Evolutionary conservation across 768 basidiomycete genomes (phyloP).

Genomic region (Mycena alexandri): DNA sequence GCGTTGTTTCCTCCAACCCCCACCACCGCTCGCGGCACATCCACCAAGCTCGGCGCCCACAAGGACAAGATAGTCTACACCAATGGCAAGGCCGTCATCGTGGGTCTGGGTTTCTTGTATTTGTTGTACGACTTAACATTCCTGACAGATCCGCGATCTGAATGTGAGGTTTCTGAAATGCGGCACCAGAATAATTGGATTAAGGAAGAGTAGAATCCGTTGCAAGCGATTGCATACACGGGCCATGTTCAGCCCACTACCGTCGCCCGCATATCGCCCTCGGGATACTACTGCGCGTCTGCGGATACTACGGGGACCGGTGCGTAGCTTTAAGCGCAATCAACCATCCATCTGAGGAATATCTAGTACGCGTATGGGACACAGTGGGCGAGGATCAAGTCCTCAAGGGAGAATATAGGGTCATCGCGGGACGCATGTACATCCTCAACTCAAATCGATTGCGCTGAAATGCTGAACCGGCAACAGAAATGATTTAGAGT

Average conservation of each 20-base stretch:
- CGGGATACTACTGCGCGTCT: slow-evolving; percentile 96
- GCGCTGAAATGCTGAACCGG: slow-evolving; percentile 1
- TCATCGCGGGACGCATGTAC: slow-evolving; percentile 80
- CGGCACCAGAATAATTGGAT: neutral
- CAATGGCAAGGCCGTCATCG: slow-evolving; percentile 87
- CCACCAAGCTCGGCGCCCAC: slow-evolving; percentile 79
- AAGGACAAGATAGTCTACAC: slow-evolving; percentile 90
- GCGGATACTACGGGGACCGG: slow-evolving; percentile 87
- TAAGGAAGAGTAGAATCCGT: slow-evolving; percentile 66
- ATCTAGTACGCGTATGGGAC: slow-evolving; percentile 91
- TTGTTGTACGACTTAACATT: slow-evolving; percentile 5
- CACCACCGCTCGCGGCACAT: slow-evolving; percentile 71
- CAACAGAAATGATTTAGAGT: slow-evolving; percentile 89
- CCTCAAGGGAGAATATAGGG: slow-evolving; percentile 85
- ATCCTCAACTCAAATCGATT: slow-evolving; percentile 39
- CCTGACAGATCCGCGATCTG: slow-evolving; percentile 80
- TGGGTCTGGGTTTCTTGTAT: slow-evolving; percentile 56
- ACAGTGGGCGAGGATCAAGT: slow-evolving; percentile 86
- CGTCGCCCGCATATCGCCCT: slow-evolving; percentile 92
- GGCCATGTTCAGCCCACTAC: slow-evolving; percentile 89
- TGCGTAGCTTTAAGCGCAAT: slow-evolving; percentile 46
- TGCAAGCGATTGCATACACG: slow-evolving; percentile 72
- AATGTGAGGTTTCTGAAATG: slow-evolving; percentile 63
- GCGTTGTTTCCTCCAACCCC: slow-evolving; percentile 79
- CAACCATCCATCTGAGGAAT: slow-evolving; percentile 7